These are phyloP conservation scores for Diaporthe sp. DNA, from an alignment of 2,329 filamentous ascomycete genomes.

Conservation along the genomic window DNA sequence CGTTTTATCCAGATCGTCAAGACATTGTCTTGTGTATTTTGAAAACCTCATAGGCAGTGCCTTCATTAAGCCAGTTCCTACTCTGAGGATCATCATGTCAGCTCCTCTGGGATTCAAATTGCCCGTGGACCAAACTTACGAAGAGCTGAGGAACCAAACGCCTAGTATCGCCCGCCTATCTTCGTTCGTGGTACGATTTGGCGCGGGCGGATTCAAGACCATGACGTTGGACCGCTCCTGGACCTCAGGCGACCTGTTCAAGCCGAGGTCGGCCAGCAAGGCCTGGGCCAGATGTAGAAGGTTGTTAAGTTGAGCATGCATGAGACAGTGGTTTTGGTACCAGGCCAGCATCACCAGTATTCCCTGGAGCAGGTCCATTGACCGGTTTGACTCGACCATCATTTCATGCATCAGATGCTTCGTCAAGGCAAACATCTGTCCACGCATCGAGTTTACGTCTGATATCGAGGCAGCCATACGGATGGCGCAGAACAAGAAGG, in stretches of 20 bases:
- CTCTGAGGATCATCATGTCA: constrained; percentile 48
- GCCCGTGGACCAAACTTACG: constrained; percentile 55
- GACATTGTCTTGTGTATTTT: constrained; percentile 65
- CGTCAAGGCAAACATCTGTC: constrained; percentile 64
- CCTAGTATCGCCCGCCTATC: constrained; percentile 67
- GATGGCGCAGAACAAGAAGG: constrained; percentile 65
- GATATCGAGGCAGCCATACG: constrained; percentile 64
- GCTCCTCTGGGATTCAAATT: background rate
- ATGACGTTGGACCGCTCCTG: constrained; percentile 60
- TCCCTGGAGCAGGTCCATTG: constrained; percentile 64
- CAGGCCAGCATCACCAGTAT: constrained; percentile 64
- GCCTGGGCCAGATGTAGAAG: constrained; percentile 63
- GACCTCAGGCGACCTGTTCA: constrained; percentile 58
- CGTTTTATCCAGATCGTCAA: constrained; percentile 59
- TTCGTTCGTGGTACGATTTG: constrained; percentile 61
- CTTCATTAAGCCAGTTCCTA: constrained; percentile 58
- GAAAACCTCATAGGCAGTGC: constrained; percentile 66
- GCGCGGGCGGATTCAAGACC: constrained; percentile 56
- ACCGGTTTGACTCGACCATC: constrained; percentile 63
- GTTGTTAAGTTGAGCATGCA: constrained; percentile 67
- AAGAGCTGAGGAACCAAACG: constrained; percentile 68
- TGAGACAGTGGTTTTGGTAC: constrained; percentile 69
- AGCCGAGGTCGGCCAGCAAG: constrained; percentile 61
- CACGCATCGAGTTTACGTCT: constrained; percentile 62
- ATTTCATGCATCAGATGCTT: constrained; percentile 62